phyloP scores from a whole-genome alignment of 75 land plant species.

The Gnetum montanum region DNA sequence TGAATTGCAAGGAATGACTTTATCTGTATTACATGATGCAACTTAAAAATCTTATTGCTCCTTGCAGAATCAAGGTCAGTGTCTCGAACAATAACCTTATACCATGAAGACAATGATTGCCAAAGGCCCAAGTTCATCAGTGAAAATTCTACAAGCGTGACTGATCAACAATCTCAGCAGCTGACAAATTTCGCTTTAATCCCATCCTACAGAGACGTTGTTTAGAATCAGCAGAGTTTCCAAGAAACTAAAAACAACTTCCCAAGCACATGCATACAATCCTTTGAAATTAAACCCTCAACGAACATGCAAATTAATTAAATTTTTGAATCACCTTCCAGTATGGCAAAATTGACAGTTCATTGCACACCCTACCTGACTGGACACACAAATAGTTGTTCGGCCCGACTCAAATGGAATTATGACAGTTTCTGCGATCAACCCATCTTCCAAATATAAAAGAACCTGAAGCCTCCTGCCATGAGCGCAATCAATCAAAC shows the following conservation, averaged over 20 bases:
- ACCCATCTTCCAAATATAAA: slow-evolving; percentile 51
- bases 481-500: slow-evolving; percentile 27
- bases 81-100: slow-evolving; percentile 7
- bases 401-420: slow-evolving; percentile 63
- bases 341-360: slow-evolving; percentile 94
- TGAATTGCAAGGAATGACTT: no score
- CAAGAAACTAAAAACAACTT: background rate
- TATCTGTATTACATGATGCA: no score
- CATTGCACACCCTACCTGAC: slow-evolving; percentile 96
- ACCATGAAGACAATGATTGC: slow-evolving; percentile 91
- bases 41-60: no score
- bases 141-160: slow-evolving; percentile 55
- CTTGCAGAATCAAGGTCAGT: no score
- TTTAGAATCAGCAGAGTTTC: background rate
- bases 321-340: slow-evolving; percentile 37
- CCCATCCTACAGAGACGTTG: slow-evolving; percentile 62
- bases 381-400: slow-evolving; percentile 83
- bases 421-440: slow-evolving; percentile 72
- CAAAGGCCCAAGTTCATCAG: slow-evolving; percentile 54
- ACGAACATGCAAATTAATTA: background rate
- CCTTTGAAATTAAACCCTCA: no score
- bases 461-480: slow-evolving; percentile 74
- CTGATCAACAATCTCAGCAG: slow-evolving; percentile 91
- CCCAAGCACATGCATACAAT: background rate
- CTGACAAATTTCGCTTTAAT: slow-evolving; percentile 49